A percentile compares a stretch with the other conserved stretches of the same genome.
Evolutionary conservation across 192 early-diverging fungal genomes (phyloP).

Genomic region (Rhizophagus prolifer): DNA sequence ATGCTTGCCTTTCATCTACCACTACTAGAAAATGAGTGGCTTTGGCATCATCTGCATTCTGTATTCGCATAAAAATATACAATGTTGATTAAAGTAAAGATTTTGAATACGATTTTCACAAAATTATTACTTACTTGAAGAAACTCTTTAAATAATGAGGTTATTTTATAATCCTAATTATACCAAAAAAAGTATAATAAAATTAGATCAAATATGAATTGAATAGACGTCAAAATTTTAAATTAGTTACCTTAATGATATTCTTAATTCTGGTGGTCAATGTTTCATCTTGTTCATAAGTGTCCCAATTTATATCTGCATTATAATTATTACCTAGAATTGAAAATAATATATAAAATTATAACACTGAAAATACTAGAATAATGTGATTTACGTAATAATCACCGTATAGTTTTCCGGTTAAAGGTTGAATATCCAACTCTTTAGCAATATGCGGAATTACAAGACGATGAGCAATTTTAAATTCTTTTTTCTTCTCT

Average conservation of each 20-base stretch:
- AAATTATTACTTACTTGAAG: background rate
- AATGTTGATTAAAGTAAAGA: too few species aligned
- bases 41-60: slow-evolving; percentile 29
- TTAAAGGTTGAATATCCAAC: background rate
- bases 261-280: background rate
- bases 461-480: background rate
- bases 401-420: background rate
- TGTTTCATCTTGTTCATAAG: background rate
- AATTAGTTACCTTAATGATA: background rate
- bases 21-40: slow-evolving; percentile 14
- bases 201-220: background rate
- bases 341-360: too few species aligned
- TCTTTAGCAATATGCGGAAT: background rate
- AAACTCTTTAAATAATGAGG: background rate
- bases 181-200: background rate
- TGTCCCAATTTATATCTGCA: background rate
- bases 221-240: too few species aligned
- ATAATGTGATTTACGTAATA: background rate
- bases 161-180: background rate
- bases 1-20: slow-evolving; percentile 7
- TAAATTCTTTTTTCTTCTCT: background rate
- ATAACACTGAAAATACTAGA: too few species aligned
- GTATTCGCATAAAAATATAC: background rate
- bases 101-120: background rate
- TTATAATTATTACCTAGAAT: too few species aligned